phyloP scores from a whole-genome alignment of 1,139 yeast species.

The Kurtzmaniella quercitrusa region DNA sequence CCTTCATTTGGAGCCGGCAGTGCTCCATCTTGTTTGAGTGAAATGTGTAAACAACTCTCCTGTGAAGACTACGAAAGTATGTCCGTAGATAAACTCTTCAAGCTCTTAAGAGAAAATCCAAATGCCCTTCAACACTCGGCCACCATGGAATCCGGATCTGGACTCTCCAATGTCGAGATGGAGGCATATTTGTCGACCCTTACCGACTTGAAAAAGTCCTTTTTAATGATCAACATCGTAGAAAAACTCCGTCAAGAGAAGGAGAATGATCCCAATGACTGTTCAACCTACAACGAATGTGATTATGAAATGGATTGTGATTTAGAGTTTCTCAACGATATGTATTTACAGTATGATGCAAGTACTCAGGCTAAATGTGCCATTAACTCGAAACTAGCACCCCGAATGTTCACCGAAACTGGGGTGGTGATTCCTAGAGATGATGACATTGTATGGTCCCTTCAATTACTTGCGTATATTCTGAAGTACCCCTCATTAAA shows the following conservation, averaged over 20 bases:
- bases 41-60: slow-evolving; percentile 19
- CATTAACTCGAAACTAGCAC: slow-evolving; percentile 36
- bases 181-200: slow-evolving; percentile 10
- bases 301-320: slow-evolving; percentile 45
- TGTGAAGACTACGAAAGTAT: slow-evolving; percentile 40
- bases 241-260: slow-evolving; percentile 38
- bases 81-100: slow-evolving; percentile 35
- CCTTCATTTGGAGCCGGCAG: slow-evolving; percentile 2
- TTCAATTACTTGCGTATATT: slow-evolving; percentile 86
- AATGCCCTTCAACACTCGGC: not conserved
- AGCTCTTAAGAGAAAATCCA: slow-evolving; percentile 20
- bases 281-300: slow-evolving; percentile 24
- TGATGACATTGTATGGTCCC: slow-evolving; percentile 91
- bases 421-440: slow-evolving; percentile 83
- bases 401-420: slow-evolving; percentile 61
- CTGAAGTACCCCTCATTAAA: slow-evolving; percentile 86
- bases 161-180: not conserved
- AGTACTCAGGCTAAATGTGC: slow-evolving; percentile 17
- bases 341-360: slow-evolving; percentile 38
- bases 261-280: slow-evolving; percentile 33
- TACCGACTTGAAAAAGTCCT: slow-evolving; percentile 33
- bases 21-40: not conserved
- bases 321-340: slow-evolving; percentile 38
- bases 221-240: slow-evolving; percentile 32
- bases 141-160: not conserved